Evolutionary conservation across 192 early-diverging fungal species (phyloP).

Genomic region (Gryganskiella cystojenkinii): DNA sequence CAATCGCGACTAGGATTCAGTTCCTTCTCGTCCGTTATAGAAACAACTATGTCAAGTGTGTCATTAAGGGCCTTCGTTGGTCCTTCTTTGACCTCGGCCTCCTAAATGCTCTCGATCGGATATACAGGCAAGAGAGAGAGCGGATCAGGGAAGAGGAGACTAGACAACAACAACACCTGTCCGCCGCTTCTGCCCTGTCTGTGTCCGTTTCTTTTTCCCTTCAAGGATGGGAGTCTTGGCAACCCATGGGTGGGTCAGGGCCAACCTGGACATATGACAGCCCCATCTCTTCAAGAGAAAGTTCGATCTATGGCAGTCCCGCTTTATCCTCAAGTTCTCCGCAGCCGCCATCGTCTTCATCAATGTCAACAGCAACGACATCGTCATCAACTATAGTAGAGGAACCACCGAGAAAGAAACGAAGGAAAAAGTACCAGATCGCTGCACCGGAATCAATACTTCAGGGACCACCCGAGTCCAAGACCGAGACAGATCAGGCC

Average conservation of each 20-base stretch:
- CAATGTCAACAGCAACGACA: neutral
- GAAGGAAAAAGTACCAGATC: conserved; percentile 37
- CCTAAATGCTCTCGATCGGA: conserved; percentile 21
- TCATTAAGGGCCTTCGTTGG: conserved; percentile 49
- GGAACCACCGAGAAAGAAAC: conserved; percentile 19
- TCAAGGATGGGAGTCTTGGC: too few species aligned
- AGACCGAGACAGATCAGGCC: neutral
- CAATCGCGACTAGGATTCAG: conserved; percentile 23
- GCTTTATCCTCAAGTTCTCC: too few species aligned
- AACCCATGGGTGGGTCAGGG: too few species aligned
- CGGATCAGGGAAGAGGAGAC: neutral
- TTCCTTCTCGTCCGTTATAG: conserved; percentile 41
- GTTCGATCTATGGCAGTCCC: neutral
- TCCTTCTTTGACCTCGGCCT: conserved; percentile 39
- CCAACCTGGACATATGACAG: too few species aligned
- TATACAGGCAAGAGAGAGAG: conserved; percentile 3
- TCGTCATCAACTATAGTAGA: neutral
- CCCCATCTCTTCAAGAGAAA: neutral
- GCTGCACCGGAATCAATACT: neutral
- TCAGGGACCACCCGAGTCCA: neutral
- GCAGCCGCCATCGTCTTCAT: too few species aligned
- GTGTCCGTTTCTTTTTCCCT: too few species aligned
- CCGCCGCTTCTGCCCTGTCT: too few species aligned
- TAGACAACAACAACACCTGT: neutral
- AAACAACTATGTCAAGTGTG: conserved; percentile 47